Evolutionary conservation across 1,139 yeast genomes (phyloP), one percentile per base, ranked within the genome.

Genomic region (Nematodospora anomalae): DNA sequence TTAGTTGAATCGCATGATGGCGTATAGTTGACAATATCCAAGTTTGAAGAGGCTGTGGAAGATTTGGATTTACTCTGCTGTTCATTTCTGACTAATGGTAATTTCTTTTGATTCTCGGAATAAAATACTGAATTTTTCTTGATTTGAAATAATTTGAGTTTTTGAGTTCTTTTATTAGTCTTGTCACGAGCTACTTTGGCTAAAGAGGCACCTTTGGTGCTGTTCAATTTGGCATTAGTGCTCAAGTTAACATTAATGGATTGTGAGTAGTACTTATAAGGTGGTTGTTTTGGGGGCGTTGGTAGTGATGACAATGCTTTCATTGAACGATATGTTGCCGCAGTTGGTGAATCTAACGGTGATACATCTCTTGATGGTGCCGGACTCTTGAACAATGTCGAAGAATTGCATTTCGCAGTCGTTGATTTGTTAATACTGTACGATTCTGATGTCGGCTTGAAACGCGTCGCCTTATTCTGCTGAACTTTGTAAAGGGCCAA

Each of bases 401-500:
- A 29, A 6, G 37, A 25, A 18, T 12, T 32, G 11, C 30, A 30
- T n/a, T 36, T 28, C 13, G 20, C 21, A 11, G 28, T 21, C 10
- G 16, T 33, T 13, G 33, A 11, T 10, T 32, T 12, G 26, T 32
- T 42, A 13, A 16, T 31, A 20, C 11, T 18, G 8, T 38, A 28
- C 26, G 32, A 31, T n/a, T n/a, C 24, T 24, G 14, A 15, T 23
- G 29, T 24, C 9, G 37, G 24, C 30, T 22, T 21, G 14, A 28
- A 32, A 21, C 30, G 37, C 15, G 37, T 31, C 13, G 35, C 13
- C 12, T 43, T 33, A 14, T 41, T 41, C 34, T 56, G 62, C 42
- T 60, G 76, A 40, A 85, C 76, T 55, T 86, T 87, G 64, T 79
- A 86, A 51, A 83, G 76, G 1, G 97, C 97, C 49, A 87, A 64